Base-by-base conservation (phyloP, 495 filamentous ascomycete species). In the Aspergillus sparsus region DNA sequence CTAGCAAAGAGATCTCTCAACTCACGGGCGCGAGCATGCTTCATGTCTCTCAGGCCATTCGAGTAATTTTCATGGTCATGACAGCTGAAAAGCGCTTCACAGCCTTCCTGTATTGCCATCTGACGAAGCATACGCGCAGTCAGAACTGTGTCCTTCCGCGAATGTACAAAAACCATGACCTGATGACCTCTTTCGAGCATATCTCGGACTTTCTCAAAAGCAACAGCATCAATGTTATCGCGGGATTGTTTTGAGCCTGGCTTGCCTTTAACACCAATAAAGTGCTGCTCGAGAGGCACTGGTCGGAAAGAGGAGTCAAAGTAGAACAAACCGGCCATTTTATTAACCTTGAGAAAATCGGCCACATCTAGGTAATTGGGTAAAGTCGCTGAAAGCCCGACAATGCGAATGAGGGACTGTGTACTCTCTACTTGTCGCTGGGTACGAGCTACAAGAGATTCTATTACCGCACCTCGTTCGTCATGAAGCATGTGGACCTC, bases 401-500 rank as follows among this genome's bases (percentile, higher is more conserved):
- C 87, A 55, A 98, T 95, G 11, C 94, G 87, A 68, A 99, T 99
- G 53, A 99, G 83, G 0, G 90, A 96, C 72, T 99, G 94, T 0
- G 95, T 97, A 71, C 93, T 97, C 74, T 99, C 94, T 0, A 99
- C 94, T 65, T 99, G 94, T 46, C 94, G 83, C 75, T 97, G 87
- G 1, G 94, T 99, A 49, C 94, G 85, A 6, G 94, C 94, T 15
- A 98, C 94, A 50, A 99, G 77, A 6, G 92, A 96, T 68, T 99
- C 94, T 50, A 99, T 82, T 10, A 99, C 95, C 6, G 94, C 92
- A 66, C 94, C 94, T 66, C 94, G 86, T 69, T 97, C 94, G 69
- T 99, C 94, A 67, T 99, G 94, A 63, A 99, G 87, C 94, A 99
- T 99, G 66, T 99, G 94, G 2, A 99, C 94, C 75, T 99, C 94